Conservation (phyloP, 495 filamentous ascomycete genomes). For the Talaromyces thailandensis region DNA sequence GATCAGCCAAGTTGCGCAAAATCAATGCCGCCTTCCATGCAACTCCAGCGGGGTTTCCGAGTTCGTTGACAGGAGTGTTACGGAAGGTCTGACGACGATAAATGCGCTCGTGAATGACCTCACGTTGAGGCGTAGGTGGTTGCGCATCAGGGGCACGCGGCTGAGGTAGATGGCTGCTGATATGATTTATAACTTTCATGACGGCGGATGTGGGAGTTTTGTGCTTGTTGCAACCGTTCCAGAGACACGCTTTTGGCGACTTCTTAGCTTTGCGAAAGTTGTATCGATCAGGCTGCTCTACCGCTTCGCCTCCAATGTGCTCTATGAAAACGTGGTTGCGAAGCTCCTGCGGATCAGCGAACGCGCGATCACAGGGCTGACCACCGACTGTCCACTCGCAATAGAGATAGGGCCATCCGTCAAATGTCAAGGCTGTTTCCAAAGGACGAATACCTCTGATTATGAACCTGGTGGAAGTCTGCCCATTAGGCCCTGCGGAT, state of each 20-base stretch:
- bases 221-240: slow-evolving; percentile 33
- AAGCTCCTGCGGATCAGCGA: slow-evolving; percentile 51
- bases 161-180: slow-evolving; percentile 39
- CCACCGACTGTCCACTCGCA: slow-evolving; percentile 46
- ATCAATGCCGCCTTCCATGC: slow-evolving; percentile 79
- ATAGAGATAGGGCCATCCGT: slow-evolving; percentile 46
- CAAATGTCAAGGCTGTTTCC: slow-evolving; percentile 61
- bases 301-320: slow-evolving; percentile 53
- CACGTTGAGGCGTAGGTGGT: slow-evolving; percentile 30
- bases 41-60: slow-evolving; percentile 70
- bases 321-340: slow-evolving; percentile 62
- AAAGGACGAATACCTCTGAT: slow-evolving; percentile 85
- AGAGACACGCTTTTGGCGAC: slow-evolving; percentile 27
- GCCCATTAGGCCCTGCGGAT: neutral
- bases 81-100: slow-evolving; percentile 38
- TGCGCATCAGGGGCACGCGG: slow-evolving; percentile 39
- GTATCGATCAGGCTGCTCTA: slow-evolving; percentile 39
- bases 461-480: slow-evolving; percentile 66
- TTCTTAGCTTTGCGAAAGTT: slow-evolving; percentile 35
- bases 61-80: slow-evolving; percentile 73
- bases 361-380: slow-evolving; percentile 52
- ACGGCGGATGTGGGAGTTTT: slow-evolving; percentile 32
- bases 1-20: slow-evolving; percentile 77
- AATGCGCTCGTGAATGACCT: slow-evolving; percentile 31
- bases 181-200: slow-evolving; percentile 34